Conservation (phyloP, 2,329 filamentous ascomycete genomes). For the Triangularia setosa region DNA sequence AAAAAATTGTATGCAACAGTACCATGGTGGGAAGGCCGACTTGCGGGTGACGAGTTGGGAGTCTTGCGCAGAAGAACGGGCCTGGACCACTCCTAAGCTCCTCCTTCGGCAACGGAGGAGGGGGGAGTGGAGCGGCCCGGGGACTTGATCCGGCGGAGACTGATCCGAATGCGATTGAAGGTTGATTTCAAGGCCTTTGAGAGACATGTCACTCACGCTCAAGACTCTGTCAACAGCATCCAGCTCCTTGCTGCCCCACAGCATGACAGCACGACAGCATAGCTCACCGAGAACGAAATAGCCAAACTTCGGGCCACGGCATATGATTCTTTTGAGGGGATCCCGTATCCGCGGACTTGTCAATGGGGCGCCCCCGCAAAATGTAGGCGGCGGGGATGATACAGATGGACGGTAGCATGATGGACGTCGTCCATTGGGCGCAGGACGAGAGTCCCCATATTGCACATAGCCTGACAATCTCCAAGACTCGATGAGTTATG, state of each 20-base stretch:
- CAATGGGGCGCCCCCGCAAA: background rate
- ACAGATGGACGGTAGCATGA: background rate
- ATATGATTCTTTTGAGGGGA: background rate
- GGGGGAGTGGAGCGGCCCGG: conserved; percentile 19
- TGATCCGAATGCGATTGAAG: background rate
- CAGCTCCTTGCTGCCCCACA: background rate
- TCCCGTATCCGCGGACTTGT: background rate
- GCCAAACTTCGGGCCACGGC: background rate
- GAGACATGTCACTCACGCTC: background rate
- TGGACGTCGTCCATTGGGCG: background rate
- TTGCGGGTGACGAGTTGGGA: conserved; percentile 6
- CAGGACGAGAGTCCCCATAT: background rate
- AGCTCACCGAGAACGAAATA: background rate
- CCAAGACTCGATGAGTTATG: conserved; percentile 1
- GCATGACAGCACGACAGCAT: background rate
- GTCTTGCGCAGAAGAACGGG: conserved; percentile 10
- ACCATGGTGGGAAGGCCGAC: conserved; percentile 10
- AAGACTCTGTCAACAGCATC: background rate
- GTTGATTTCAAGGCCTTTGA: background rate
- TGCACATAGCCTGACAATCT: background rate
- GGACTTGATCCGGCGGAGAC: conserved; percentile 20
- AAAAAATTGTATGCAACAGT: conserved; percentile 20
- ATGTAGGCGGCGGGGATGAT: background rate
- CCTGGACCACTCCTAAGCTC: conserved; percentile 4
- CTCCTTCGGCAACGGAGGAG: conserved; percentile 17